Evolutionary conservation across 1,139 yeast species (phyloP), one percentile per base, ranked within the genome.

Genomic region (Kodamaea sp.): DNA sequence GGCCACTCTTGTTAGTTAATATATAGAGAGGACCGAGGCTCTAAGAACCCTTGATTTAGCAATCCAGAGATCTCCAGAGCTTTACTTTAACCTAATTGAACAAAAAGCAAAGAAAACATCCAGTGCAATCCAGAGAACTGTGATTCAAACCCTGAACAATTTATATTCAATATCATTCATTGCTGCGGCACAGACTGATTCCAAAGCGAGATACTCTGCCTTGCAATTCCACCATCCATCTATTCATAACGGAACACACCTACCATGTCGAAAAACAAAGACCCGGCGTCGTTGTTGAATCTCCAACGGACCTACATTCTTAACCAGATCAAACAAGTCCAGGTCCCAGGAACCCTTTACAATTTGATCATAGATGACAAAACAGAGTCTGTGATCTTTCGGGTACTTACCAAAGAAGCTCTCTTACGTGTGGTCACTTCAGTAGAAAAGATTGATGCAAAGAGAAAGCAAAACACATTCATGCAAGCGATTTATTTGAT

Each of bases 401-500:
- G 57, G 33, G 66, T 69, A 19, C 42, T 69, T 12, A 45, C 63
- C 29, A 68, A 68, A 42, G 73, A 65, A 26, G 61, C 57, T 26
- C 46, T 70, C 25, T 50, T 70, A 10, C 51, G 76, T 26, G 50
- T 70, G 10, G 76, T 70, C 5, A 65, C 76, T 2, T 57, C 70
- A 3, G 53, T 70, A 9, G 76, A 70, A 38, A 54, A 54, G 43
- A 51, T 70, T 12, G 75, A 67, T 41, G 59, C 53, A 15, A 53
- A 51, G 22, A 50, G 75, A 30, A 55, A 62, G 26, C 61, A 54
- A 36, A 70, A 63, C 49, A 52, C 64, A 8, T 67, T 60, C 35
- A 51, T 70, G 48, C 67, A 61, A 41, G 76, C 73, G 15, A 63
- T 70, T 21, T 70, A 70, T 46, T 57, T 70, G 37, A 54, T 66